Evolutionary conservation across 352 stramenopile species (phyloP), one percentile per base, ranked within the genome.

Genomic region (Pythium pyrilobum): DNA sequence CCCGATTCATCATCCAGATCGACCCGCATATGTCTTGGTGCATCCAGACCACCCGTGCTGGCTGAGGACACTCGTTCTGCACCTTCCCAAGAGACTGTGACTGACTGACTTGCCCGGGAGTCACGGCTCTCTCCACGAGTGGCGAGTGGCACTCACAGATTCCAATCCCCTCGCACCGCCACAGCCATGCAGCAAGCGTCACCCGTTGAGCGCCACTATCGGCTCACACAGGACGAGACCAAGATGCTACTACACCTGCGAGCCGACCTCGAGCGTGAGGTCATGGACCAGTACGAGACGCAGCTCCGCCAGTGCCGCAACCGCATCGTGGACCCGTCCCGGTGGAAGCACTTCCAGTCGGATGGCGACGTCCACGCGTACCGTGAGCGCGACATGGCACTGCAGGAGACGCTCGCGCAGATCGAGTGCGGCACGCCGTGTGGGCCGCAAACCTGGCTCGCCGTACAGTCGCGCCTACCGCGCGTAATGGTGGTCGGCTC

Each of bases 321-420:
- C 1, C 67, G 57, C 9, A 46, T 53, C 21, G 58, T 79, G 23
- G 62, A 75, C 46, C 25, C 25, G 9, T 47, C 52, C 15, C 66
- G 62, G 10, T 81, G 72, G 72, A 81, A 79, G 51, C 39, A 41
- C 23, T 34, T 81, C 48, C 75, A 72, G 49, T 52, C 62, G 24
- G 59, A 65, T 23, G 67, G 71, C 23, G 66, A 63, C 23, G 55
- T 77, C 43, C 55, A 63, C 20, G 69, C 77, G 18, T 81, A 67
- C 50, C 40, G 54, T 16, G 67, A 77, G 31, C 61, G 64, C 39
- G 34, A 60, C 1, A 21, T 7, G 21, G 25, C 40, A 4, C 20
- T 25, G 23, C 15, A 29, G 10, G 37, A 16, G 18, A 6, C 37
- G 25, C 15, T 12, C 21, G 47, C 33, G 27, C 36, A 18, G 44